A percentile compares a stretch with the other conserved stretches of the same genome.
phyloP scores from a whole-genome alignment of 225 moss, liverwort and hornwort species.

The Asterella californica region DNA sequence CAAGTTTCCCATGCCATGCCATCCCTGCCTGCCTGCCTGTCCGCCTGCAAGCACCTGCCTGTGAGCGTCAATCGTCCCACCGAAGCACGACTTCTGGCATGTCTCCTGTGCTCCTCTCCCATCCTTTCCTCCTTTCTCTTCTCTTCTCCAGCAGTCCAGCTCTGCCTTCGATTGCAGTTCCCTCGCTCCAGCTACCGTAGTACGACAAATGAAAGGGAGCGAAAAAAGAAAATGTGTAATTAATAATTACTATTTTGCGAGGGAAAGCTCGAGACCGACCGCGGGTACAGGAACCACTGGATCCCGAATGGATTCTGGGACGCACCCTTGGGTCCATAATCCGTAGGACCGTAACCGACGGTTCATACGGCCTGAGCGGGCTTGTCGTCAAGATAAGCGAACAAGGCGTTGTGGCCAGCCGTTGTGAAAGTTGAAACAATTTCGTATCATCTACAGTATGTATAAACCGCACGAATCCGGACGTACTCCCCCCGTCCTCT shows the following conservation, averaged over 20 bases:
- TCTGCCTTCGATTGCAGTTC: not conserved
- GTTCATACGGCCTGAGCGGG: not conserved
- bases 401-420: not conserved
- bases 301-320: not conserved
- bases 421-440: not conserved
- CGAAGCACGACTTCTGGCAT: conserved; percentile 3
- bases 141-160: not conserved
- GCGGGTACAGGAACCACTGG: not conserved
- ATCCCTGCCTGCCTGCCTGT: not conserved
- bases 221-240: not conserved
- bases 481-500: too few species aligned
- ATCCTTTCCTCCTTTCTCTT: not conserved
- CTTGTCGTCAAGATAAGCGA: conserved; percentile 1
- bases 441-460: too few species aligned
- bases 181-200: not conserved
- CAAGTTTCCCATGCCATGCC: not conserved
- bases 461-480: too few species aligned
- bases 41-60: not conserved
- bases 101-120: not conserved
- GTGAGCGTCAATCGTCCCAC: not conserved
- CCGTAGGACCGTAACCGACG: not conserved
- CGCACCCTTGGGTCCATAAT: not conserved
- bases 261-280: conserved; percentile 1
- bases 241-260: conserved; percentile 7
- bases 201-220: not conserved